phyloP scores from a whole-genome alignment of 1,284 basidiomycete species.

The Microstroma glucosiphilum region DNA sequence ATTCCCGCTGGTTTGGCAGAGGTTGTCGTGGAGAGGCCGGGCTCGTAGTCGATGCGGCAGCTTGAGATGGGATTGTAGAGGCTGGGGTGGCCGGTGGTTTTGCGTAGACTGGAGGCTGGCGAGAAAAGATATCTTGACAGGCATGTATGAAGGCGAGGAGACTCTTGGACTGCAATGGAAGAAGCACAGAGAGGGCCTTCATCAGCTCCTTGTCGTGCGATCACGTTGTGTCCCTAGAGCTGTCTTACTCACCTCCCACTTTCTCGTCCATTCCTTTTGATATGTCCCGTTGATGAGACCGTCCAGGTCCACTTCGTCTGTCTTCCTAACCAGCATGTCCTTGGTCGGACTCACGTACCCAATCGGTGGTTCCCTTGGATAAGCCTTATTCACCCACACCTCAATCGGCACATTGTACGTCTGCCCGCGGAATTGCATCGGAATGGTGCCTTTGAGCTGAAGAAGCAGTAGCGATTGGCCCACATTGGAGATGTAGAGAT shows the following conservation, averaged over 20 bases:
- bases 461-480: constrained; percentile 85
- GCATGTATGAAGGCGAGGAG: constrained; percentile 63
- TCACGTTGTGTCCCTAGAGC: too few relatives aligned
- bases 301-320: constrained; percentile 71
- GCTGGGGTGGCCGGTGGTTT: constrained; percentile 57
- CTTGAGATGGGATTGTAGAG: constrained; percentile 28
- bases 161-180: constrained; percentile 42
- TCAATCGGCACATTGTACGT: constrained; percentile 91
- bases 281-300: constrained; percentile 69
- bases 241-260: constrained; percentile 65
- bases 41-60: constrained; percentile 18
- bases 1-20: constrained; percentile 16
- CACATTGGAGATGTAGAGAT: constrained; percentile 92
- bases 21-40: constrained; percentile 15
- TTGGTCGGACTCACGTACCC: constrained; percentile 90
- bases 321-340: constrained; percentile 79
- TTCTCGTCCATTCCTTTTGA: constrained; percentile 68
- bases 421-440: constrained; percentile 68
- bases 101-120: constrained; percentile 81
- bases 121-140: constrained; percentile 74
- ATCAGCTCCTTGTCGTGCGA: too few relatives aligned
- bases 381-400: constrained; percentile 60
- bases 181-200: too few relatives aligned
- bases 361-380: constrained; percentile 65
- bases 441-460: constrained; percentile 81